Evolutionary conservation across 371 early-diverging fungal genomes (phyloP), one percentile per base, ranked within the genome.

Genomic region (Entomophthora muscae): DNA sequence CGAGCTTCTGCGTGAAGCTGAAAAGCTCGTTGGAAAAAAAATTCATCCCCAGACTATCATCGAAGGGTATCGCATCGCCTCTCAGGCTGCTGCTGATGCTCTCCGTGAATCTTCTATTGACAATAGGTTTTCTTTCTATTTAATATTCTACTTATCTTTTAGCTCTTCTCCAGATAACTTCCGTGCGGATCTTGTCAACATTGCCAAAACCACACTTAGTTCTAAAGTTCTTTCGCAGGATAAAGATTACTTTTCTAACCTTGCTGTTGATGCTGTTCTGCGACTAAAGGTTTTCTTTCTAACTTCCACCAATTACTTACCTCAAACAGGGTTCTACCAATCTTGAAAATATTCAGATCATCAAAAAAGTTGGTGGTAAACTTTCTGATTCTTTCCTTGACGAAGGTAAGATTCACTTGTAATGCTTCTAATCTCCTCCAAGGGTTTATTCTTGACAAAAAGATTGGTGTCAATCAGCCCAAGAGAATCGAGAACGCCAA

Each of bases 31-130:
- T 66, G 83, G 83, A 68, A 88, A 87, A 71, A 93, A 91, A 69
- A 91, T 98, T 66, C 99, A 98, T 72, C 99, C 99, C 52, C 95
- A 95, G 76, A 95, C 93, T 22, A 93, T 99, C 67, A 90, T 98
- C 68, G 93, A 91, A 70, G 99, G 98, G 55, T 98, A 88, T 76
- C 83, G 98, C 65, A 78, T 93, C 67, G 99, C 99, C 5, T 82
- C 88, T 42, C 82, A 79, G 52, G 88, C 85, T 23, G 96, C 98
- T 21, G 83, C 84, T 70, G 81, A 88, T 66, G 88, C 93, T 5
- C 78, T 99, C 57, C 89, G 91, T 69, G 78, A 67, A 2, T 77
- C 91, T 26, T 88, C 97, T 2, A 69, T 86, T n/a, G 91, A 93
- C 71, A 82, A 93, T 72, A 74, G 73, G 70, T 67, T 77, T 57